Evolutionary conservation across 2,329 filamentous ascomycete genomes (phyloP).

Genomic region (Rugonectria rugulosa): DNA sequence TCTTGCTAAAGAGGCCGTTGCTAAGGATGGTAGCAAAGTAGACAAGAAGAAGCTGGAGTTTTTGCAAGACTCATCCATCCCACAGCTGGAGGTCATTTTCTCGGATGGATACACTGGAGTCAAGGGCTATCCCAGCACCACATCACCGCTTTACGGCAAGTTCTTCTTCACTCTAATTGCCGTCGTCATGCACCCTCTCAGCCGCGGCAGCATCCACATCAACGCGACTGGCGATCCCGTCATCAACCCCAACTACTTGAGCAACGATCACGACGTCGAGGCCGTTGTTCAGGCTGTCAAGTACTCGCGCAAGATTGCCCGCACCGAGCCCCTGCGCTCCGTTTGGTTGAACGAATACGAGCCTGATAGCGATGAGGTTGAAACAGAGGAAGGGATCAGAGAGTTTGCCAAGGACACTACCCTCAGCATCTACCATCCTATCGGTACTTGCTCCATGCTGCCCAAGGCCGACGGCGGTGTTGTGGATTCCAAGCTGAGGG

Average conservation of each 20-base stretch:
- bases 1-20: slow-evolving; percentile 35
- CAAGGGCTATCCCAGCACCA: slow-evolving; percentile 40
- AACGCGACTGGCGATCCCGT: slow-evolving; percentile 26
- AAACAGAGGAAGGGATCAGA: slow-evolving; percentile 28
- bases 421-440: slow-evolving; percentile 46
- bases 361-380: slow-evolving; percentile 31
- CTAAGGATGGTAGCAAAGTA: slow-evolving; percentile 39
- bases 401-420: slow-evolving; percentile 28
- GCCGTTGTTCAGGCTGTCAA: slow-evolving; percentile 44
- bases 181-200: slow-evolving; percentile 68
- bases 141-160: slow-evolving; percentile 28
- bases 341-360: slow-evolving; percentile 45
- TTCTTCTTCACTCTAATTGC: slow-evolving; percentile 57
- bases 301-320: slow-evolving; percentile 42
- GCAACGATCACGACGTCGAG: slow-evolving; percentile 40
- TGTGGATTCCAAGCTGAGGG: slow-evolving; percentile 51
- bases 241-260: slow-evolving; percentile 37
- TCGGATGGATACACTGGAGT: slow-evolving; percentile 42
- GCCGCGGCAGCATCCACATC: slow-evolving; percentile 34
- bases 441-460: slow-evolving; percentile 56
- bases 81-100: slow-evolving; percentile 40
- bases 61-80: slow-evolving; percentile 41
- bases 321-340: slow-evolving; percentile 41
- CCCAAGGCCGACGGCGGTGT: slow-evolving; percentile 54
- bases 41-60: slow-evolving; percentile 50